These are phyloP conservation scores for Coemansia sp. DNA, from an alignment of 192 early-diverging fungal genomes.

Conservation along the genomic window DNA sequence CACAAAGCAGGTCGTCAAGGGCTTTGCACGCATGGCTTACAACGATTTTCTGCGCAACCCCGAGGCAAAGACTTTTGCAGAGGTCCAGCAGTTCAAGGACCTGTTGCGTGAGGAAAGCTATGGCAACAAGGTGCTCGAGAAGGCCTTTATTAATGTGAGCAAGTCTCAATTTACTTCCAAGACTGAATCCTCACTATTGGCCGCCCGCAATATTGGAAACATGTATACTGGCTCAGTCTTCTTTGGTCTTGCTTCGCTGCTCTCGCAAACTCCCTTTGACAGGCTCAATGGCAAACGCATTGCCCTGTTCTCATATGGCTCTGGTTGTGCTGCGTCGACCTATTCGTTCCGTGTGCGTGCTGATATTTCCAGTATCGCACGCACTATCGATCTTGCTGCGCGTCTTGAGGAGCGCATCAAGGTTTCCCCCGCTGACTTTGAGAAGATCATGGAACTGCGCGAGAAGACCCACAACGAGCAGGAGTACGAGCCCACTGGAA, in stretches of 20 bases:
- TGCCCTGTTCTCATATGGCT: slow-evolving; percentile 92
- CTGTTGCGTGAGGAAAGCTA: slow-evolving; percentile 72
- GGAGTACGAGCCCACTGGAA: slow-evolving; percentile 76
- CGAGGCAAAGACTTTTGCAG: slow-evolving; percentile 58
- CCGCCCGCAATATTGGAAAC: slow-evolving; percentile 91
- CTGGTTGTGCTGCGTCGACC: slow-evolving; percentile 91
- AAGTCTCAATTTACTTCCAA: slow-evolving; percentile 74
- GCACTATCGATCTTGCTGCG: slow-evolving; percentile 62
- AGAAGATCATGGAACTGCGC: slow-evolving; percentile 77
- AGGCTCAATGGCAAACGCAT: slow-evolving; percentile 82
- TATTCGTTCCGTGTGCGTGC: slow-evolving; percentile 83
- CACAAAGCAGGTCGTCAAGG: slow-evolving; percentile 96
- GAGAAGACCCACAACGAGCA: slow-evolving; percentile 82
- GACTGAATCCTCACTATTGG: slow-evolving; percentile 74
- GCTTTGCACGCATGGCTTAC: slow-evolving; percentile 84
- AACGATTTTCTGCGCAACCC: slow-evolving; percentile 89
- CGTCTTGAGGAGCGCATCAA: slow-evolving; percentile 75
- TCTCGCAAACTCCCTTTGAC: slow-evolving; percentile 70
- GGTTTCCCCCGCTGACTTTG: slow-evolving; percentile 75
- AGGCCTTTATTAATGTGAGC: slow-evolving; percentile 79
- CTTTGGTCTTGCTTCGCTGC: slow-evolving; percentile 72
- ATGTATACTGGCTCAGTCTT: slow-evolving; percentile 83
- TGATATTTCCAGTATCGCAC: slow-evolving; percentile 62
- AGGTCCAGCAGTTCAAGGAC: slow-evolving; percentile 59
- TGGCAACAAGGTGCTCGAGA: slow-evolving; percentile 86